These are phyloP conservation scores for Thelonectria discophora DNA, from an alignment of 2,329 filamentous ascomycete genomes.

Conservation along the genomic window DNA sequence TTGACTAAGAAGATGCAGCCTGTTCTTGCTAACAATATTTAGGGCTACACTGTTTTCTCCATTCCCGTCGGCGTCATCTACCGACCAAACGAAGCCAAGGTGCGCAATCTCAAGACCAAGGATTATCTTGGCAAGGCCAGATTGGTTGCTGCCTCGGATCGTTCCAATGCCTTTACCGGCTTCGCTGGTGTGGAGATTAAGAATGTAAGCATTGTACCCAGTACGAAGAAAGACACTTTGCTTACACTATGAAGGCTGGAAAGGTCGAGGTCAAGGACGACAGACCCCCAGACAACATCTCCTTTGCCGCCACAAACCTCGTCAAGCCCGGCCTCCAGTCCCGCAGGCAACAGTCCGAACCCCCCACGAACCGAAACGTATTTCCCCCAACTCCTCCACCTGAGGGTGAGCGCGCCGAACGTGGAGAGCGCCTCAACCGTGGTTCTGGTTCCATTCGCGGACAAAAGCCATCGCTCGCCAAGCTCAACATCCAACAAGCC, in stretches of 20 bases:
- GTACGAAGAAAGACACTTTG: slow-evolving; percentile 5
- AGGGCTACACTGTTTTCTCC: slow-evolving; percentile 98
- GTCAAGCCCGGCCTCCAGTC: slow-evolving; percentile 86
- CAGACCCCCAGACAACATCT: slow-evolving; percentile 82
- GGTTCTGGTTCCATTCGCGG: slow-evolving; percentile 63
- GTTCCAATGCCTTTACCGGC: slow-evolving; percentile 81
- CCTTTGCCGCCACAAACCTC: slow-evolving; percentile 90
- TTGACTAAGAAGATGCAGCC: neutral
- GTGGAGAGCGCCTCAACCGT: slow-evolving; percentile 36
- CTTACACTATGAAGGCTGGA: slow-evolving; percentile 53
- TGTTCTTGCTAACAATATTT: slow-evolving; percentile 39
- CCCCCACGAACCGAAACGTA: slow-evolving; percentile 78
- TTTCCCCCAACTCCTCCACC: slow-evolving; percentile 99
- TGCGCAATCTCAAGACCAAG: slow-evolving; percentile 97
- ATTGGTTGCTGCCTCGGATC: slow-evolving; percentile 86
- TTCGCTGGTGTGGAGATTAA: slow-evolving; percentile 83
- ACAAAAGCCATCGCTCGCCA: slow-evolving; percentile 67
- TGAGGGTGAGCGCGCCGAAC: slow-evolving; percentile 77
- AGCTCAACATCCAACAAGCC: slow-evolving; percentile 67
- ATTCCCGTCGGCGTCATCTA: slow-evolving; percentile 97
- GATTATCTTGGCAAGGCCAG: slow-evolving; percentile 98
- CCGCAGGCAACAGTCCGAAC: slow-evolving; percentile 85
- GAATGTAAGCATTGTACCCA: slow-evolving; percentile 60
- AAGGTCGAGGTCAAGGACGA: slow-evolving; percentile 75
- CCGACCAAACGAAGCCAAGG: slow-evolving; percentile 95